Base-by-base conservation (phyloP, 371 early-diverging fungal species). In the Mortierella sp. region DNA sequence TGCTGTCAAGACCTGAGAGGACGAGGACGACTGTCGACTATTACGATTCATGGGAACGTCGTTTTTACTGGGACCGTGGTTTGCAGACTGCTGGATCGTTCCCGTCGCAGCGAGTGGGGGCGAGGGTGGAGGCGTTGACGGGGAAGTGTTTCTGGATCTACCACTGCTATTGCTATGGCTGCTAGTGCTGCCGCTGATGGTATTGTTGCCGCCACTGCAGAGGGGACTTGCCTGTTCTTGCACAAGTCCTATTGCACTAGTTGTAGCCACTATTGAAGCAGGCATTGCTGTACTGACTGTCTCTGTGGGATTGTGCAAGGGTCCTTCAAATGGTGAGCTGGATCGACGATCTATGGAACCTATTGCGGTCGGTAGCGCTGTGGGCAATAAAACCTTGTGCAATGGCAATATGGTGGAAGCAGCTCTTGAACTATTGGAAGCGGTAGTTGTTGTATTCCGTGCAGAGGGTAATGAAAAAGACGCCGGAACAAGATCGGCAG, bases 91-190 rank as follows among this genome's bases (percentile, higher is more conserved):
- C 8, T 23, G 32, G 15, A n/a, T 6, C 3, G 30, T 8, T 14
- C 19, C 23, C 0, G 23, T 17, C 5, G 50, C 34, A 30, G 46
- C 50, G 19, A 46, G 47, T 12, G 58, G 65, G 7, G 52, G 60
- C 11, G 56, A 55, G 12, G 50, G 50, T 32, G 55, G 60, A 9
- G 60, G 60, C 19, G 60, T 50, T 23, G 68, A 54, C 30, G 56
- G 31, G 12, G 64, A 54, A 23, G 41, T 6, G 32, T 44, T 44
- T 39, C 56, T 44, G 27, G 47, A 44, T 32, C 46, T 56, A 21
- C 44, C 21, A 21, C 19, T 37, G 19, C 55, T 43, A 9, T 28
- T 17, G 44, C 15, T 46, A 12, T 32, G n/a, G 56, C 12, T 56
- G 43, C 27, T 56, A 28, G 7, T 43, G 44, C 21, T 19, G 41